phyloP scores from a whole-genome alignment of 2,329 filamentous ascomycete genomes.

The Rutstroemia sp. region DNA sequence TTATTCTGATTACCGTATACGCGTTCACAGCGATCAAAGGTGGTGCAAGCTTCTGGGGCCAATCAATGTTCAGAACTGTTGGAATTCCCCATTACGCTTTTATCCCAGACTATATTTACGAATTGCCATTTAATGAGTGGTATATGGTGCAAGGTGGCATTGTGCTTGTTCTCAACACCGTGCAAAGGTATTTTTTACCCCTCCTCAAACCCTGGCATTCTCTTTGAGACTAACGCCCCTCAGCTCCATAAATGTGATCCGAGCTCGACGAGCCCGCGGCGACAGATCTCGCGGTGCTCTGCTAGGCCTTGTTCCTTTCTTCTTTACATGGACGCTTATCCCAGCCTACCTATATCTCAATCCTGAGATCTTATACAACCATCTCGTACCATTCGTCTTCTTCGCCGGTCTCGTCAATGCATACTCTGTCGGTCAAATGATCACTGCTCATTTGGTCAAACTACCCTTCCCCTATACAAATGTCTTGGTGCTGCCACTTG shows the following conservation, averaged over 20 bases:
- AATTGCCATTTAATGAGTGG: constrained; percentile 83
- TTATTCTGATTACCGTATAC: constrained; percentile 78
- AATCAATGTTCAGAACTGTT: constrained; percentile 72
- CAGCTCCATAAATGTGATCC: constrained; percentile 75
- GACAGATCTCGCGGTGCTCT: constrained; percentile 69
- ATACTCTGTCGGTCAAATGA: constrained; percentile 92
- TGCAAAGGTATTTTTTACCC: constrained; percentile 46
- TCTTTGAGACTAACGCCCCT: constrained; percentile 22
- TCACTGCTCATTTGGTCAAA: constrained; percentile 86
- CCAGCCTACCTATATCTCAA: constrained; percentile 76
- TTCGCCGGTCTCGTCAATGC: constrained; percentile 89
- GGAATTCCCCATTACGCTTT: constrained; percentile 51
- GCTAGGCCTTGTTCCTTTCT: constrained; percentile 76
- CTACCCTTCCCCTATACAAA: constrained; percentile 87
- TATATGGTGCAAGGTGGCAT: constrained; percentile 81
- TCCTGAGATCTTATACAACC: constrained; percentile 71
- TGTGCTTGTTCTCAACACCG: constrained; percentile 78
- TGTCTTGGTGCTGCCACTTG: constrained; percentile 70
- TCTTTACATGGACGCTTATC: constrained; percentile 69
- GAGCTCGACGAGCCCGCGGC: constrained; percentile 65
- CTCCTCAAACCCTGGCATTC: neutral
- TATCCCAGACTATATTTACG: constrained; percentile 66
- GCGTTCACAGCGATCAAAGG: constrained; percentile 77
- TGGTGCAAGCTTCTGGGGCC: constrained; percentile 89
- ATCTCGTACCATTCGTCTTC: constrained; percentile 83